Evolutionary conservation across 169 alveolate genomes (phyloP).

Genomic region (Babesia bovis): DNA sequence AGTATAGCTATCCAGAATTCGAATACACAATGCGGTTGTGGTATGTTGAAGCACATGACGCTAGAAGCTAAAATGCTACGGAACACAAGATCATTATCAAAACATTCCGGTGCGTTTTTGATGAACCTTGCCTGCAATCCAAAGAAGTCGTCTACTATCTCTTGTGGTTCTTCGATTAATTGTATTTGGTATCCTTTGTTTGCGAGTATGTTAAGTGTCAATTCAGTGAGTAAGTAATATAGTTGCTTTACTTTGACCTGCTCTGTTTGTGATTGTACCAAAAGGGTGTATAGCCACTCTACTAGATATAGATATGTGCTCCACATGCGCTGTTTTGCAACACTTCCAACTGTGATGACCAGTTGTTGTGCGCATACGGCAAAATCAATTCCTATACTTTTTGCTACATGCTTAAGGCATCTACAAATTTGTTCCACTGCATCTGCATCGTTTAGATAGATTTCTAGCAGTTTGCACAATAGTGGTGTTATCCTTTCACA

Average conservation of each 20-base stretch:
- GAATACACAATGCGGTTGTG: slow-evolving; percentile 56
- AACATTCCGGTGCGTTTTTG: slow-evolving; percentile 20
- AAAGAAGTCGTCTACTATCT: slow-evolving; percentile 50
- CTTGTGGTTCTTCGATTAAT: slow-evolving; percentile 13
- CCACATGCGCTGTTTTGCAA: slow-evolving; percentile 30
- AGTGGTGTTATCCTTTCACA: slow-evolving; percentile 24
- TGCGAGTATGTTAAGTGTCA: slow-evolving; percentile 23
- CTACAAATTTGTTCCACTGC: slow-evolving; percentile 49
- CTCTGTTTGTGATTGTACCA: slow-evolving; percentile 5
- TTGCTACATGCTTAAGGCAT: slow-evolving; percentile 54
- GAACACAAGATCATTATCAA: slow-evolving; percentile 14
- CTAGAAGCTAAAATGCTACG: slow-evolving; percentile 28
- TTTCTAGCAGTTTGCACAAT: slow-evolving; percentile 30
- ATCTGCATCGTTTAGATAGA: slow-evolving; percentile 1
- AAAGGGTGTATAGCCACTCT: slow-evolving; percentile 46
- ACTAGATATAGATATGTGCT: slow-evolving; percentile 56
- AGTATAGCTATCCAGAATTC: slow-evolving; percentile 49
- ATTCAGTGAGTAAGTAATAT: slow-evolving; percentile 31
- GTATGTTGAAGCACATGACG: slow-evolving; percentile 30
- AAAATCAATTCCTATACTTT: slow-evolving; percentile 19
- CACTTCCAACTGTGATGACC: slow-evolving; percentile 8
- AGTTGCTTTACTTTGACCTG: slow-evolving; percentile 28
- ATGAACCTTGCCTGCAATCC: slow-evolving; percentile 54
- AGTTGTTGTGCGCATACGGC: slow-evolving; percentile 8
- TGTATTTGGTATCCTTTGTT: not conserved